These are phyloP conservation scores for Suillus occidentalis DNA, from an alignment of 768 basidiomycete species.

Conservation along the genomic window DNA sequence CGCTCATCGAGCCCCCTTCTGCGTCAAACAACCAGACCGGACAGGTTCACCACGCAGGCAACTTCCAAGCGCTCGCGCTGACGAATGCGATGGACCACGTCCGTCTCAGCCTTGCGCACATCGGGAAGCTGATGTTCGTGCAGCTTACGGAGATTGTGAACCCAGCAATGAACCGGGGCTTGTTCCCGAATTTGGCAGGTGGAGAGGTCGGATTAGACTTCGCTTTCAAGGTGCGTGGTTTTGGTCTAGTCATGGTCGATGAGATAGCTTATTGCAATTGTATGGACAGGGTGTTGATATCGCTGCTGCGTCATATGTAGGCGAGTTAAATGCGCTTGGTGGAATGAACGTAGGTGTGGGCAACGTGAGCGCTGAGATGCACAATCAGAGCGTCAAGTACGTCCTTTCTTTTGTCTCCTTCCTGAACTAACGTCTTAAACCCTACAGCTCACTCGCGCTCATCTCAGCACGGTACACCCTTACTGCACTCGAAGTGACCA, in stretches of 20 bases:
- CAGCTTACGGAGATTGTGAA: conserved; percentile 62
- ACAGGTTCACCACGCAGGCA: conserved; percentile 77
- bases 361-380: conserved; percentile 88
- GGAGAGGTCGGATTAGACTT: conserved; percentile 82
- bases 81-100: conserved; percentile 90
- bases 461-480: conserved; percentile 82
- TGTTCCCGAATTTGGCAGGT: conserved; percentile 77
- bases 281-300: conserved; percentile 66
- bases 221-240: conserved; percentile 52
- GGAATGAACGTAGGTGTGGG: conserved; percentile 79
- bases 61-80: conserved; percentile 87
- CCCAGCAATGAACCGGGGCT: conserved; percentile 66
- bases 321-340: conserved; percentile 77
- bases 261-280: not conserved
- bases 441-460: conserved; percentile 70
- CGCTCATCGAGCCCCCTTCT: conserved; percentile 77
- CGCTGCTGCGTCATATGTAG: conserved; percentile 75
- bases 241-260: not conserved
- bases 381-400: conserved; percentile 89
- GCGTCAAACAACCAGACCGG: conserved; percentile 43
- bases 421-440: not conserved
- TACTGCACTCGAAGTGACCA: conserved; percentile 74
- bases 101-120: conserved; percentile 66
- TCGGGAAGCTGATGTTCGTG: conserved; percentile 68
- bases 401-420: conserved; percentile 27